These are phyloP conservation scores for Lipomyces lipofer DNA, from an alignment of 805 yeast genomes.

Conservation along the genomic window DNA sequence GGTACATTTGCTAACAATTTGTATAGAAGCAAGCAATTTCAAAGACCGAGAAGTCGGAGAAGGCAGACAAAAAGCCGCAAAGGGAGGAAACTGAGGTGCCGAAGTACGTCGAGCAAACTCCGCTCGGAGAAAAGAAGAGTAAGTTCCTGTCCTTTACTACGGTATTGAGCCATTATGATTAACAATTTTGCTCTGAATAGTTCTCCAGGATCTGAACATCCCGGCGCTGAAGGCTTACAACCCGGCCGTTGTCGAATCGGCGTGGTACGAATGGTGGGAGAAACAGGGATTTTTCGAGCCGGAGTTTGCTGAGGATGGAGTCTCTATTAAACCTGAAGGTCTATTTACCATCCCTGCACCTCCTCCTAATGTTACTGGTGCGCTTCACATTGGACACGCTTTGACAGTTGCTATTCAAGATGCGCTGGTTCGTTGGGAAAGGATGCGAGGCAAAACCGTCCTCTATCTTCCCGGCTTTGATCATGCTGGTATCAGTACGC, in stretches of 20 bases:
- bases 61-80: conserved; percentile 56
- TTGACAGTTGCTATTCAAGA: conserved; percentile 94
- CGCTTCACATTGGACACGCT: conserved; percentile 97
- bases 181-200: conserved; percentile 15
- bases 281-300: conserved; percentile 87
- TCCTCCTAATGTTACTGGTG: conserved; percentile 99
- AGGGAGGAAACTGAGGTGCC: conserved; percentile 71
- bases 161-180: background rate
- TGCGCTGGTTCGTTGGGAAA: conserved; percentile 84
- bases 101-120: conserved; percentile 81
- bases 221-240: conserved; percentile 92
- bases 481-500: conserved; percentile 99
- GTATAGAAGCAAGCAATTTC: conserved; percentile 46
- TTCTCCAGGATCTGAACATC: conserved; percentile 81
- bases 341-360: conserved; percentile 93
- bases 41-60: conserved; percentile 44
- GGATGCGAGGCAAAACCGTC: conserved; percentile 96
- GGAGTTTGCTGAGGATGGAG: conserved; percentile 71
- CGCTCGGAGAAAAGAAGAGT: conserved; percentile 83
- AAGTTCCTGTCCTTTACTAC: background rate
- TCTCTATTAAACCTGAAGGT: conserved; percentile 78
- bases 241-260: conserved; percentile 89
- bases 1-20: background rate
- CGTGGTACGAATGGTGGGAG: conserved; percentile 99
- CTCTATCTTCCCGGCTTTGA: conserved; percentile 95